phyloP scores from a whole-genome alignment of 2,329 filamentous ascomycete species.

The Aspergillus pseudotamarii region DNA sequence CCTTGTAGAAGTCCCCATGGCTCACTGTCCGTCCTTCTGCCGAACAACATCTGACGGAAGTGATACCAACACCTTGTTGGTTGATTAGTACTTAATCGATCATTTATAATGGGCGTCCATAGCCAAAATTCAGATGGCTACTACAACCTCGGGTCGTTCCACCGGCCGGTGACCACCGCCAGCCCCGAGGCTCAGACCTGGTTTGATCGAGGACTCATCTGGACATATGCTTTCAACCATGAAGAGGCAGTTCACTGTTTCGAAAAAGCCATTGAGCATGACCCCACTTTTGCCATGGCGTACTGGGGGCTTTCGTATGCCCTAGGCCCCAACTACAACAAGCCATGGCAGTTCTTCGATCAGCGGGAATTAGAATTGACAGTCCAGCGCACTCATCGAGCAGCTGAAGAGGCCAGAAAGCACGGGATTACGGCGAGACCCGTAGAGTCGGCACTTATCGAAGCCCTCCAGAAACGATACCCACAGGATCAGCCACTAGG shows the following conservation, averaged over 20 bases:
- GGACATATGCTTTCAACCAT: slow-evolving; percentile 45
- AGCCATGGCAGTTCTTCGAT: slow-evolving; percentile 74
- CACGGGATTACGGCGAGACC: slow-evolving; percentile 43
- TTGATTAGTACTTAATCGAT: not conserved
- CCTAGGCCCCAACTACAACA: slow-evolving; percentile 77
- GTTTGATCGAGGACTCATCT: slow-evolving; percentile 39
- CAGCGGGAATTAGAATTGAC: slow-evolving; percentile 56
- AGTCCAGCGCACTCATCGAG: slow-evolving; percentile 52
- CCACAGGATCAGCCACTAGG: slow-evolving; percentile 54
- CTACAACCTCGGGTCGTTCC: slow-evolving; percentile 37
- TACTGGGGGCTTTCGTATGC: slow-evolving; percentile 60
- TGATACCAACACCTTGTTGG: not conserved
- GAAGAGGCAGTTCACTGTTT: slow-evolving; percentile 43
- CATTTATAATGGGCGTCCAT: slow-evolving; percentile 1
- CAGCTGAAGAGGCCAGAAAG: slow-evolving; percentile 48
- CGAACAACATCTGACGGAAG: not conserved
- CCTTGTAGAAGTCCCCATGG: not conserved
- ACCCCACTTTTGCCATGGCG: slow-evolving; percentile 42
- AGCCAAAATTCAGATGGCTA: slow-evolving; percentile 18
- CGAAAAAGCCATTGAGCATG: slow-evolving; percentile 36
- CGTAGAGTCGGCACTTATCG: slow-evolving; percentile 64
- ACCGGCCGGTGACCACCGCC: slow-evolving; percentile 36
- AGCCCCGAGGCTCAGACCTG: slow-evolving; percentile 33
- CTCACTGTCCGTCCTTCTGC: not conserved
- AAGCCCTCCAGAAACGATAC: slow-evolving; percentile 65